phyloP scores from a whole-genome alignment of 2,329 filamentous ascomycete genomes.

The Alternaria incomplexa region DNA sequence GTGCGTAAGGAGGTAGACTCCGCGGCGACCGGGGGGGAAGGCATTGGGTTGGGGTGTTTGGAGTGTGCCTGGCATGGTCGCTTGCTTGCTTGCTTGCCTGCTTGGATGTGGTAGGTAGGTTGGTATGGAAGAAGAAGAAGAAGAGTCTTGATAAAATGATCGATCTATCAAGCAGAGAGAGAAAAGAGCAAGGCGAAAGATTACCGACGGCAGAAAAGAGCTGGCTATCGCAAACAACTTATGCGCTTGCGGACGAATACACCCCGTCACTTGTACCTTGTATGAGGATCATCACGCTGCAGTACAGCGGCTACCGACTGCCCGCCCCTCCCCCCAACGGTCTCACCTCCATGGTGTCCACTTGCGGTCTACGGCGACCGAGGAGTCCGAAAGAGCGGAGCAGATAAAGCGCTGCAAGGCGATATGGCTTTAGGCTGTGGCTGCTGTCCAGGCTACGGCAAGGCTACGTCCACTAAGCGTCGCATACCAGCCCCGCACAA shows the following conservation, averaged over 20 bases:
- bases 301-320: background rate
- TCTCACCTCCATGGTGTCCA: background rate
- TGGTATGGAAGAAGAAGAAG: too few relatives aligned
- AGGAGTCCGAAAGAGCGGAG: background rate
- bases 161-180: background rate
- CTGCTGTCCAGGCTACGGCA: background rate
- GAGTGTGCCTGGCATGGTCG: slow-evolving; percentile 13
- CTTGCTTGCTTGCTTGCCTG: too few relatives aligned
- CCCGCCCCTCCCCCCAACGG: background rate
- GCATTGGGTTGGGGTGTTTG: background rate
- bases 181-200: background rate
- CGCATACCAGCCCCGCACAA: background rate
- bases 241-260: background rate
- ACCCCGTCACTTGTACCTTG: background rate
- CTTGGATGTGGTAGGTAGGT: background rate
- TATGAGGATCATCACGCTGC: background rate
- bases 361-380: background rate
- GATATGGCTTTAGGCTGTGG: background rate
- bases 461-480: background rate
- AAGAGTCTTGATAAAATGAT: background rate
- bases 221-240: background rate
- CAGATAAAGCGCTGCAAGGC: background rate
- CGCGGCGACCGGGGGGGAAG: background rate
- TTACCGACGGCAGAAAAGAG: background rate
- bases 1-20: slow-evolving; percentile 24